Conservation (phyloP, 495 filamentous ascomycete species). For the Trichoderma virens region DNA sequence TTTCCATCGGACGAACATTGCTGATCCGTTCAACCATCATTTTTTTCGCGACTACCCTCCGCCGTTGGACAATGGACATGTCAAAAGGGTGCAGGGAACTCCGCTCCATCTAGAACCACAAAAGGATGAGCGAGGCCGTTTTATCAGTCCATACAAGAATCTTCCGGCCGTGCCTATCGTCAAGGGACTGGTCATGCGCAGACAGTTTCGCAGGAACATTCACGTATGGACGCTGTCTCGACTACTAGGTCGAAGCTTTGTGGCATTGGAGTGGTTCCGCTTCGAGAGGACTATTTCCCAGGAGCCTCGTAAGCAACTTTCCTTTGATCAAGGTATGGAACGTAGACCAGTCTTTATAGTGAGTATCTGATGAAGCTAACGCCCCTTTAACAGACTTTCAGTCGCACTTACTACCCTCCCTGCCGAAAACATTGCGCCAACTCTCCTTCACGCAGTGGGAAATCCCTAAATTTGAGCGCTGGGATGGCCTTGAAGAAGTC, state of each 20-base stretch:
- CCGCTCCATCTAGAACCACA: neutral
- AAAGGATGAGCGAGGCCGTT: neutral
- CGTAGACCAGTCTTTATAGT: neutral
- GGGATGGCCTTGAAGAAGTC: too few relatives aligned
- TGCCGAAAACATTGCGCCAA: slow-evolving; percentile 4
- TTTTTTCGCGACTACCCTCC: too few relatives aligned
- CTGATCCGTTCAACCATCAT: neutral
- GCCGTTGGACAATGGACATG: neutral
- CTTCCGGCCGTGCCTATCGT: neutral
- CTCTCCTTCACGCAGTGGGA: slow-evolving; percentile 4
- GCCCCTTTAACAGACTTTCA: neutral
- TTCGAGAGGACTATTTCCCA: neutral
- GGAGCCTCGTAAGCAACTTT: neutral
- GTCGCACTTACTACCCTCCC: neutral
- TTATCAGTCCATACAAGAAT: neutral
- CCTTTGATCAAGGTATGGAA: neutral
- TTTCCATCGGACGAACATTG: neutral
- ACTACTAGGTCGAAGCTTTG: neutral
- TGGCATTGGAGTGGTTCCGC: slow-evolving; percentile 7
- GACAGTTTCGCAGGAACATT: slow-evolving; percentile 2
- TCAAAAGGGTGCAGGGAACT: neutral
- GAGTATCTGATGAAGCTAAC: neutral
- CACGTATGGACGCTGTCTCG: neutral
- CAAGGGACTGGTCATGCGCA: slow-evolving; percentile 4
- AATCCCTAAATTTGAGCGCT: neutral